Conservation (phyloP, 306 rosid genomes). For the Adenanthera pavonina region DNA sequence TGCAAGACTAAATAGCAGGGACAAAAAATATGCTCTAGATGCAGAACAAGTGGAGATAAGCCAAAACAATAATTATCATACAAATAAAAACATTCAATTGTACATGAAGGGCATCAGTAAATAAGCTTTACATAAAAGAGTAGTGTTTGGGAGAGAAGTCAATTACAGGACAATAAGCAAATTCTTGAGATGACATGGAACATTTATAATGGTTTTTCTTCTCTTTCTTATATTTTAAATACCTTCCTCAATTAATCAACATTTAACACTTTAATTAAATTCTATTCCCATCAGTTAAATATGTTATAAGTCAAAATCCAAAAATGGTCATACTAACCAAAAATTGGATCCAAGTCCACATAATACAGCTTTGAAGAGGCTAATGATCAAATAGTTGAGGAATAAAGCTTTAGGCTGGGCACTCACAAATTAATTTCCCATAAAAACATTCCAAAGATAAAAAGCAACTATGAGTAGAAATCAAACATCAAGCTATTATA, state of each 20-base stretch:
- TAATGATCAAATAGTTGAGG: neutral
- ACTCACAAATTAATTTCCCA: neutral
- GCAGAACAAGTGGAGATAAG: neutral
- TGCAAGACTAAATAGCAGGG: neutral
- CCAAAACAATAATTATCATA: neutral
- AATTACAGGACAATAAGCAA: neutral
- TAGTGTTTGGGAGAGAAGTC: neutral
- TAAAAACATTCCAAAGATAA: neutral
- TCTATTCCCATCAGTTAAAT: neutral
- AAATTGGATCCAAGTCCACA: neutral
- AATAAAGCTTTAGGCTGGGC: neutral
- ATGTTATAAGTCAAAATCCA: conserved; percentile 12
- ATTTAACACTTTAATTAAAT: neutral
- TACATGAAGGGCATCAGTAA: neutral
- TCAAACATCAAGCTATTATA: too few relatives aligned
- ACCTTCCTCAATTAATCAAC: neutral
- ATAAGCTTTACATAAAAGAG: neutral
- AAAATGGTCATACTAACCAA: neutral
- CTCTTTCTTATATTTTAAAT: neutral
- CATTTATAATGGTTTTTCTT: neutral
- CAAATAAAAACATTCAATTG: neutral
- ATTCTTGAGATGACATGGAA: neutral
- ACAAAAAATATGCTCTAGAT: neutral
- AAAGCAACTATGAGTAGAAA: too few relatives aligned
- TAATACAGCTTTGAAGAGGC: neutral